These are phyloP conservation scores for Heliosperma pusillum DNA, from an alignment of 148 eudicot species.

Conservation along the genomic window DNA sequence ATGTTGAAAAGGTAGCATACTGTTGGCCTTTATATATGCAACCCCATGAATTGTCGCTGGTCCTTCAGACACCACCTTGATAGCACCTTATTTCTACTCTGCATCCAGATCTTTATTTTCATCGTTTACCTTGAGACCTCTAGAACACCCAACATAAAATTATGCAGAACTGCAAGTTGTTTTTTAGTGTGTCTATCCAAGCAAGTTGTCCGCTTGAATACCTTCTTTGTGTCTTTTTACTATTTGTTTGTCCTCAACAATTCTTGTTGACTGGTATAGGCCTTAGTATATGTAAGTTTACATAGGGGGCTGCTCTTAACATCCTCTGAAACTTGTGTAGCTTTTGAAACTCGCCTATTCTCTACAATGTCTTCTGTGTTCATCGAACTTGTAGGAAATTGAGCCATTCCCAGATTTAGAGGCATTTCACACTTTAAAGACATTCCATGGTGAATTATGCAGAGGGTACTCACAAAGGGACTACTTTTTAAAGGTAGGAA, in stretches of 20 bases:
- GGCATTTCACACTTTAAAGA: conserved; percentile 54
- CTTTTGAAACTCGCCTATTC: background rate
- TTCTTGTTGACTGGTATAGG: background rate
- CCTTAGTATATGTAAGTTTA: background rate
- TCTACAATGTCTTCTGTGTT: background rate
- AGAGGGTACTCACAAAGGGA: conserved; percentile 63
- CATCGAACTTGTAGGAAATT: conserved; percentile 49
- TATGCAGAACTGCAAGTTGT: background rate
- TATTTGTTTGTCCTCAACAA: background rate
- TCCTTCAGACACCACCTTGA: background rate
- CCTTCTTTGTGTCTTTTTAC: background rate
- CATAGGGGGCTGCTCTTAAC: background rate
- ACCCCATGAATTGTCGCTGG: background rate
- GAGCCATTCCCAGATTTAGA: conserved; percentile 78
- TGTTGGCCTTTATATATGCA: background rate
- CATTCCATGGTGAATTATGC: conserved; percentile 63
- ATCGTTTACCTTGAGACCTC: background rate
- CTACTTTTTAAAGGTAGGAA: conserved; percentile 64
- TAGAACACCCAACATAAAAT: background rate
- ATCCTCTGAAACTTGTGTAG: background rate
- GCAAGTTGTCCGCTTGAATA: background rate
- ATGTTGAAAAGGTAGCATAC: background rate
- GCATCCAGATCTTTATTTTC: background rate
- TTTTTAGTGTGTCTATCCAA: background rate
- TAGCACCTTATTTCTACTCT: background rate